Evolutionary conservation across 164 flowering plant species (phyloP).

Genomic region (Cinnamomum micranthum): DNA sequence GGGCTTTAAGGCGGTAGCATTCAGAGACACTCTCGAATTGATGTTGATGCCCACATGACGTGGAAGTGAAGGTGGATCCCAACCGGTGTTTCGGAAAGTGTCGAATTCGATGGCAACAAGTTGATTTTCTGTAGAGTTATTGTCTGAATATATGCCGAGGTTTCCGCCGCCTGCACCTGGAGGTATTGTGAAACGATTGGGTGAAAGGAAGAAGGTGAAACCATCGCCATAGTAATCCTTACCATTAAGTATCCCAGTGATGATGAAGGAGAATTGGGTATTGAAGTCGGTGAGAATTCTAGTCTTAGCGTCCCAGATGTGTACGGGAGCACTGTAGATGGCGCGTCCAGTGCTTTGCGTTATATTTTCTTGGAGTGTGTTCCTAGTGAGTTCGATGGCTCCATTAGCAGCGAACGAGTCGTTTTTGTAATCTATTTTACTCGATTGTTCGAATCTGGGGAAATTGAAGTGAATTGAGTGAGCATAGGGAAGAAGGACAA

Average conservation of each 20-base stretch:
- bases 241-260: conserved; percentile 5
- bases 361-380: conserved; percentile 12
- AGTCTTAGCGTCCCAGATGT: conserved; percentile 14
- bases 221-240: conserved; percentile 56
- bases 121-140: too few relatives aligned
- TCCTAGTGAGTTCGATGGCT: conserved; percentile 10
- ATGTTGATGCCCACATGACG: background rate
- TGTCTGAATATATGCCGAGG: too few relatives aligned
- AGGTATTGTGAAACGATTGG: conserved; percentile 3
- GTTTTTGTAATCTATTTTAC: fast-evolving
- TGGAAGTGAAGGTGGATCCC: conserved; percentile 3
- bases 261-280: conserved; percentile 25
- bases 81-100: conserved; percentile 14
- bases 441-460: background rate
- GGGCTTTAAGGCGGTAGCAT: too few relatives aligned
- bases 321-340: background rate
- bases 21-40: too few relatives aligned
- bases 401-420: background rate
- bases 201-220: conserved; percentile 50
- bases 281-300: conserved; percentile 6
- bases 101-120: conserved; percentile 13
- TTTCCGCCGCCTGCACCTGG: too few relatives aligned
- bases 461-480: background rate
- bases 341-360: conserved; percentile 12
- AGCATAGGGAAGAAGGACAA: background rate